Evolutionary conservation across 2,329 filamentous ascomycete genomes (phyloP).

Genomic region (Alternaria hordeiaustralica): DNA sequence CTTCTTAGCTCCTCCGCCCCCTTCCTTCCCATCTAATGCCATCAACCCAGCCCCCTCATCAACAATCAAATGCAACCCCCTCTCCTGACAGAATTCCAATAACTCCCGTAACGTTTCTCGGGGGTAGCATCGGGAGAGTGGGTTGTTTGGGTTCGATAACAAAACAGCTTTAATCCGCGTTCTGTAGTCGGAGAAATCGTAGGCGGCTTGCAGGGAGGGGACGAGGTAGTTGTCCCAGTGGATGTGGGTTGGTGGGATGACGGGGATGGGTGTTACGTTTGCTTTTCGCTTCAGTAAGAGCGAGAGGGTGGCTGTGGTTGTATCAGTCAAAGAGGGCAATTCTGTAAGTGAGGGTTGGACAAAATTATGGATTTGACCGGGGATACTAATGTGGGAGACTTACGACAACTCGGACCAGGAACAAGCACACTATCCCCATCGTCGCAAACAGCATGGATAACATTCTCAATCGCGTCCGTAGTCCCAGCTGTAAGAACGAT

Average conservation of each 20-base stretch:
- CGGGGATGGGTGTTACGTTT: slow-evolving; percentile 38
- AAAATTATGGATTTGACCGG: neutral
- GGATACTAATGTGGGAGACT: neutral
- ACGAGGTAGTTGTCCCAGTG: slow-evolving; percentile 42
- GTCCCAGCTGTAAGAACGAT: slow-evolving; percentile 38
- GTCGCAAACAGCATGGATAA: slow-evolving; percentile 39
- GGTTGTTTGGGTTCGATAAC: slow-evolving; percentile 39
- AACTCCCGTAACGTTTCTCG: slow-evolving; percentile 34
- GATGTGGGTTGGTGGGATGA: slow-evolving; percentile 36
- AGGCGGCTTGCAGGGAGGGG: slow-evolving; percentile 38
- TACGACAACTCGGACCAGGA: slow-evolving; percentile 42
- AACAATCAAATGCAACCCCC: slow-evolving; percentile 36
- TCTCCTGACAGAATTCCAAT: slow-evolving; percentile 44
- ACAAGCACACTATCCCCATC: slow-evolving; percentile 42
- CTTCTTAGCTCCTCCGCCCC: neutral
- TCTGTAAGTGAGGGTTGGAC: neutral
- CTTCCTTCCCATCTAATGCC: slow-evolving; percentile 14
- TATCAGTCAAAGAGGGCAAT: neutral
- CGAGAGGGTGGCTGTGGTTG: neutral
- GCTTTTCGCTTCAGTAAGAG: slow-evolving; percentile 24
- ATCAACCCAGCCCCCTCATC: slow-evolving; percentile 37
- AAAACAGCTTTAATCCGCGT: slow-evolving; percentile 41
- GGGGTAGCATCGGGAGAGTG: slow-evolving; percentile 34
- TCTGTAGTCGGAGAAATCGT: slow-evolving; percentile 35
- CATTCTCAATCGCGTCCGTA: slow-evolving; percentile 33